phyloP scores from a whole-genome alignment of 352 stramenopile genomes.

The Phytopythium cucurbitacearum region DNA sequence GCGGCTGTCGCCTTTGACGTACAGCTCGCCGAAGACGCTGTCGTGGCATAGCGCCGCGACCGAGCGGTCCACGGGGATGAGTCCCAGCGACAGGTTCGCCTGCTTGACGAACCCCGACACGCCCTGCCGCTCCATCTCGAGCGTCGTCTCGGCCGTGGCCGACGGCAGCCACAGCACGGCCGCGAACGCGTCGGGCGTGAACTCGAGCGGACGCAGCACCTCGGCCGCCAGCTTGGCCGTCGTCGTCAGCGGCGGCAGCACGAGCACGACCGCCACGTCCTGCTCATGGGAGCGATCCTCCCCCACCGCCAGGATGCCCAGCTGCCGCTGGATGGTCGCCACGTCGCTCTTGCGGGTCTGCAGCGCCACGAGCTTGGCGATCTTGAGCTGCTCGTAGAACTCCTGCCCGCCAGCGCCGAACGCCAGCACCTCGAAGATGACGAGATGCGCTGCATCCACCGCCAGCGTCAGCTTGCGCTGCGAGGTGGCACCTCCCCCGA shows the following conservation, averaged over 20 bases:
- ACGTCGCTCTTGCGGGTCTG: slow-evolving; percentile 26
- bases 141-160: slow-evolving; percentile 44
- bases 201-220: slow-evolving; percentile 27
- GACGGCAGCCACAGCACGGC: slow-evolving; percentile 59
- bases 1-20: slow-evolving; percentile 56
- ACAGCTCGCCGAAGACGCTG: slow-evolving; percentile 63
- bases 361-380: slow-evolving; percentile 47
- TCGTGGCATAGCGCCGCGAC: slow-evolving; percentile 64
- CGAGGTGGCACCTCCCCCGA: slow-evolving; percentile 4
- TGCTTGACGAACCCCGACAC: slow-evolving; percentile 49
- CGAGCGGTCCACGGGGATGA: slow-evolving; percentile 54
- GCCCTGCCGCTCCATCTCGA: slow-evolving; percentile 78
- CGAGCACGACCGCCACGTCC: slow-evolving; percentile 33
- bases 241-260: slow-evolving; percentile 46
- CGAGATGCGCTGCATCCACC: slow-evolving; percentile 45
- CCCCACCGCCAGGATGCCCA: slow-evolving; percentile 18
- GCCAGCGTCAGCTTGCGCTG: slow-evolving; percentile 31
- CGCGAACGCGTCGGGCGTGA: slow-evolving; percentile 17
- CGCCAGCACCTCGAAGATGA: slow-evolving; percentile 66
- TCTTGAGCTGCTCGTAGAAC: slow-evolving; percentile 52
- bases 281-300: slow-evolving; percentile 6
- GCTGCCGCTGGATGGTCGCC: slow-evolving; percentile 25
- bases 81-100: slow-evolving; percentile 43
- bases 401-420: slow-evolving; percentile 56
- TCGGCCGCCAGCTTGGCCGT: slow-evolving; percentile 50